Evolutionary conservation across 257 asterid species (phyloP).

Genomic region (Primulina tabacum): DNA sequence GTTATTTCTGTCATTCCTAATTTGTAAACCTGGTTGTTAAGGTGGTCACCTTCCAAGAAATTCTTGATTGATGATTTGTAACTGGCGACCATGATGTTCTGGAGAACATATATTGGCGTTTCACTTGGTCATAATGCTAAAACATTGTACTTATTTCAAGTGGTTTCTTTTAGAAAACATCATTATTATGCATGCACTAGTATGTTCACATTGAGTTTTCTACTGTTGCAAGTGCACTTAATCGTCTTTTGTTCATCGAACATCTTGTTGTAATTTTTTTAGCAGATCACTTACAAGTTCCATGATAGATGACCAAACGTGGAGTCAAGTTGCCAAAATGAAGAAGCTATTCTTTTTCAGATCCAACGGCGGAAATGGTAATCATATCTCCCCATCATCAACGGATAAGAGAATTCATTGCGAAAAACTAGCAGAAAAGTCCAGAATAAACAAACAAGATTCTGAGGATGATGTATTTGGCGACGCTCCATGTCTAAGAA

Average conservation of each 20-base stretch:
- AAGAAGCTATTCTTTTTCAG: slow-evolving; percentile 88
- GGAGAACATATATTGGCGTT: neutral
- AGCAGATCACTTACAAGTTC: slow-evolving; percentile 25
- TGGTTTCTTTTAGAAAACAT: neutral
- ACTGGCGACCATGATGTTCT: neutral
- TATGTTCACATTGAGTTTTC: slow-evolving; percentile 19
- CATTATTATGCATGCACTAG: slow-evolving; percentile 14
- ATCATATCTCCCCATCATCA: slow-evolving; percentile 56
- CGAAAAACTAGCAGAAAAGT: slow-evolving; percentile 54
- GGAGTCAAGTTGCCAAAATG: slow-evolving; percentile 53
- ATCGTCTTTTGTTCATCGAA: neutral
- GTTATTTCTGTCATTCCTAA: neutral
- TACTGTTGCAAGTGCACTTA: slow-evolving; percentile 15
- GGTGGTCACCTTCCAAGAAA: neutral
- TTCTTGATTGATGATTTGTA: too few relatives aligned
- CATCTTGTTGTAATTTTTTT: slow-evolving; percentile 4
- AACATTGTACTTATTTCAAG: neutral
- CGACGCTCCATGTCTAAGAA: slow-evolving; percentile 59
- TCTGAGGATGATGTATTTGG: slow-evolving; percentile 40
- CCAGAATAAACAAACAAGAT: slow-evolving; percentile 44
- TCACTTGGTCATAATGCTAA: neutral
- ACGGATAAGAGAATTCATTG: slow-evolving; percentile 57
- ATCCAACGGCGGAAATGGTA: slow-evolving; percentile 39
- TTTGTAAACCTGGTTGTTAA: neutral
- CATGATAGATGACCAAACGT: slow-evolving; percentile 29